These are phyloP conservation scores for Tulasnella sp. DNA, from an alignment of 768 basidiomycete species.

Conservation along the genomic window DNA sequence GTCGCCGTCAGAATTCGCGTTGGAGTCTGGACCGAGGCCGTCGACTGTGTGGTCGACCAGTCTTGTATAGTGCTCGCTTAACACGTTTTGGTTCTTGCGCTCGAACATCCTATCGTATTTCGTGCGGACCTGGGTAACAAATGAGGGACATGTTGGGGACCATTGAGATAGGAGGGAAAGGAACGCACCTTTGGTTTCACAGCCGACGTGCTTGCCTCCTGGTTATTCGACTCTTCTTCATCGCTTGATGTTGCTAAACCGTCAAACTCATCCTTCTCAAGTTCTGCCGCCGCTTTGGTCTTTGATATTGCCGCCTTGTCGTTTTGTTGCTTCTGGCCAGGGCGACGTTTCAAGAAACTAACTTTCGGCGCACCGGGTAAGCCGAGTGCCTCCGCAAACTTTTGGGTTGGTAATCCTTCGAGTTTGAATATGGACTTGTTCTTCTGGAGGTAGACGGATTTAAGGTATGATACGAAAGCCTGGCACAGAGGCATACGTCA, in stretches of 20 bases:
- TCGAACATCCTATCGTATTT: constrained; percentile 99
- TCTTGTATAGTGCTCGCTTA: constrained; percentile 81
- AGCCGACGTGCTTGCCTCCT: too few relatives aligned
- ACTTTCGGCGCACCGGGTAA: constrained; percentile 92
- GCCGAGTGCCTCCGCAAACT: constrained; percentile 80
- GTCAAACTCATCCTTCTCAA: too few relatives aligned
- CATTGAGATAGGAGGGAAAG: too few relatives aligned
- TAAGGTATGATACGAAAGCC: constrained; percentile 94
- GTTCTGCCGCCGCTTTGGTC: neutral
- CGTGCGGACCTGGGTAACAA: constrained; percentile 31
- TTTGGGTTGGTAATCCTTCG: constrained; percentile 64
- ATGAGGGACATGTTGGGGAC: too few relatives aligned
- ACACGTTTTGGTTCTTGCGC: constrained; percentile 84
- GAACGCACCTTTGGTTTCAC: too few relatives aligned
- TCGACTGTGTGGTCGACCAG: constrained; percentile 56
- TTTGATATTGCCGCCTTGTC: too few relatives aligned
- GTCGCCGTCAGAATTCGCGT: constrained; percentile 15
- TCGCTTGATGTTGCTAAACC: too few relatives aligned
- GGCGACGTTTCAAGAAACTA: constrained; percentile 73
- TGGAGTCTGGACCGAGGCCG: constrained; percentile 5
- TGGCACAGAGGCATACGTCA: constrained; percentile 25
- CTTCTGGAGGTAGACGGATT: constrained; percentile 84
- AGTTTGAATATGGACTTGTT: constrained; percentile 89
- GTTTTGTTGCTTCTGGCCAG: too few relatives aligned
- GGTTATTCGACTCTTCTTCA: too few relatives aligned